Base-by-base conservation (phyloP, 306 rosid species). In the Astragalus glycyphyllos region DNA sequence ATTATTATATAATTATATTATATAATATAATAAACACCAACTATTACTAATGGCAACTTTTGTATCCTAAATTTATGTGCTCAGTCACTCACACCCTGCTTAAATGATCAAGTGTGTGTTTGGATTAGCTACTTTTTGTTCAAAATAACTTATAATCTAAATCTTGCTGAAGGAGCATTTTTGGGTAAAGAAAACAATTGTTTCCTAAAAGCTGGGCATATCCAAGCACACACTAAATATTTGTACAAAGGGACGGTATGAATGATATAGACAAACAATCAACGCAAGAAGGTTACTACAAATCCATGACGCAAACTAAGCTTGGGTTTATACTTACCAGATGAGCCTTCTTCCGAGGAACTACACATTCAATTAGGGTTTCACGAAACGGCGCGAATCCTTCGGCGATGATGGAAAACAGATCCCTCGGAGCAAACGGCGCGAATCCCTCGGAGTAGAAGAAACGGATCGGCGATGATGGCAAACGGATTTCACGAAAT, bases 311-410 rank as follows among this genome's bases (percentile, higher is more conserved):
- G 13, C 46, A 58, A 58, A 13, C 37, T 35, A 69, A 20, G 69
- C 13, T 49, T 37, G 61, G 76, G 77, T 65, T 69, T 81, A 65
- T 49, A 78, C 90, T 40, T 86, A 92, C 98, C 96, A 71, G 87
- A 87, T 81, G 90, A 34, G 58, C 91, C 86, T 74, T 77, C 93
- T 37, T 92, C 97, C 11, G 96, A 92, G 17, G 93, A 82, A 73
- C 86, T 82, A 55, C 81, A 71, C 61, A 71, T 59, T 38, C 46
- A 44, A 64, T n/a, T n/a, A n/a, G n/a, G n/a, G n/a, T n/a, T n/a
- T n/a, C n/a, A n/a, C n/a, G n/a, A n/a, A n/a, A n/a, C n/a, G n/a
- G n/a, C n/a, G n/a, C n/a, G n/a, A n/a, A n/a, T n/a, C n/a, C n/a
- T n/a, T n/a, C n/a, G n/a, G n/a, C n/a, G n/a, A n/a, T n/a, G n/a